These are phyloP conservation scores for Bombardia bombarda DNA, from an alignment of 495 filamentous ascomycete genomes.

Conservation along the genomic window DNA sequence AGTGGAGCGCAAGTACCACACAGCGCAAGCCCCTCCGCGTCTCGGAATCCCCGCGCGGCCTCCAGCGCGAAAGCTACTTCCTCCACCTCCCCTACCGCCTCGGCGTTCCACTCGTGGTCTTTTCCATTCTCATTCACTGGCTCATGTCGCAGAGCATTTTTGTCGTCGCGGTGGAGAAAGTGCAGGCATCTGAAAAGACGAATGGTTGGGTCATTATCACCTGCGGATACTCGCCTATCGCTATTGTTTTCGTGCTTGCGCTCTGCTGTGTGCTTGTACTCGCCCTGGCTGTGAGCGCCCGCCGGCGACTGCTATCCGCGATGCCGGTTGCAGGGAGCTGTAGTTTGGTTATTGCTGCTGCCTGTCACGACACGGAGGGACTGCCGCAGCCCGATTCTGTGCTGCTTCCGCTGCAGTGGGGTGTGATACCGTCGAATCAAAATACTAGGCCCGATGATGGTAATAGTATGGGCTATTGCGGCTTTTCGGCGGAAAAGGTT, in stretches of 20 bases:
- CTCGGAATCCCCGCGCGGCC: slow-evolving; percentile 26
- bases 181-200: background rate
- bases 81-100: slow-evolving; percentile 40
- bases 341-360: slow-evolving; percentile 41
- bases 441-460: background rate
- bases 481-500: background rate
- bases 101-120: slow-evolving; percentile 26
- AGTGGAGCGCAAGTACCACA: slow-evolving; percentile 22
- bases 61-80: slow-evolving; percentile 35
- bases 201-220: background rate
- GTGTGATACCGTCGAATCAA: slow-evolving; percentile 10
- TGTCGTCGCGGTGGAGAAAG: slow-evolving; percentile 6
- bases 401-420: slow-evolving; percentile 27
- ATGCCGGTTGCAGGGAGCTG: slow-evolving; percentile 36
- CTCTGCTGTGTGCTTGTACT: slow-evolving; percentile 20
- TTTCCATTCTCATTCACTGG: slow-evolving; percentile 32
- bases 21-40: slow-evolving; percentile 39
- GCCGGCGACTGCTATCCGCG: slow-evolving; percentile 15
- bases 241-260: slow-evolving; percentile 18
- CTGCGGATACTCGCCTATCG: slow-evolving; percentile 16
- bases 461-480: background rate
- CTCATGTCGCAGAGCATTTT: slow-evolving; percentile 34
- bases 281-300: slow-evolving; percentile 11
- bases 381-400: slow-evolving; percentile 7
- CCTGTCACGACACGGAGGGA: slow-evolving; percentile 27